These are phyloP conservation scores for Immersiella caudata DNA, from an alignment of 495 filamentous ascomycete genomes.

Conservation along the genomic window DNA sequence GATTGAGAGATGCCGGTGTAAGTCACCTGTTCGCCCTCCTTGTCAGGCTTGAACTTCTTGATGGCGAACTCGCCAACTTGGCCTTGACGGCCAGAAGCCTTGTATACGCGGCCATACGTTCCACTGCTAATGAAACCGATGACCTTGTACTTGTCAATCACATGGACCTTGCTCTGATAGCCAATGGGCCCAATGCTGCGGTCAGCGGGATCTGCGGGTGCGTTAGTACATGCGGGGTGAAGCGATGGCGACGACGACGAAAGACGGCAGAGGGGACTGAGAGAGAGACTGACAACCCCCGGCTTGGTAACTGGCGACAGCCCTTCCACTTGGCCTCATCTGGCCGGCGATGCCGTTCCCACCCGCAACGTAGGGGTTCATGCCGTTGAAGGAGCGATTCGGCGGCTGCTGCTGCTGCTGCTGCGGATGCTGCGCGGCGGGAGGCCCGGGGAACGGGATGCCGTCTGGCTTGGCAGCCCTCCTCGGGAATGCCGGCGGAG, in stretches of 20 bases:
- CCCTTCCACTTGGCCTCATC: conserved; percentile 30
- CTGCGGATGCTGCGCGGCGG: conserved; percentile 10
- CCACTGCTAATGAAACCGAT: conserved; percentile 97
- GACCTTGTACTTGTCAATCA: conserved; percentile 90
- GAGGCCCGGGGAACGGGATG: conserved; percentile 17
- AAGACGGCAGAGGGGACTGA: conserved; percentile 19
- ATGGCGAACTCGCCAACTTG: conserved; percentile 85
- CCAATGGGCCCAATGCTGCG: conserved; percentile 47
- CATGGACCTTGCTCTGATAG: conserved; percentile 85
- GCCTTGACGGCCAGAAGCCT: conserved; percentile 77
- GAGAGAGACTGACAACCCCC: conserved; percentile 26
- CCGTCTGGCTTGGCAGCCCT: conserved; percentile 27
- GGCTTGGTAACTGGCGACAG: conserved; percentile 30
- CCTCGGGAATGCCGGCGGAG: conserved; percentile 21
- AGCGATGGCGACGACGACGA: neutral
- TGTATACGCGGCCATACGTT: conserved; percentile 99
- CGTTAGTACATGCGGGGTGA: conserved; percentile 29
- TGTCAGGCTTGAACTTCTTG: conserved; percentile 99
- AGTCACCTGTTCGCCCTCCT: conserved; percentile 90
- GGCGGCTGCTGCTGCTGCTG: conserved; percentile 11
- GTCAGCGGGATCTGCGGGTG: conserved; percentile 49
- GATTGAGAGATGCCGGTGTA: conserved; percentile 99
- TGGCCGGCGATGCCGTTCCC: conserved; percentile 16
- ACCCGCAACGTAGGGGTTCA: neutral
- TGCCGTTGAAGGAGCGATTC: conserved; percentile 17